These are phyloP conservation scores for Pinus taeda DNA, from an alignment of 75 land plant species.

Conservation along the genomic window DNA sequence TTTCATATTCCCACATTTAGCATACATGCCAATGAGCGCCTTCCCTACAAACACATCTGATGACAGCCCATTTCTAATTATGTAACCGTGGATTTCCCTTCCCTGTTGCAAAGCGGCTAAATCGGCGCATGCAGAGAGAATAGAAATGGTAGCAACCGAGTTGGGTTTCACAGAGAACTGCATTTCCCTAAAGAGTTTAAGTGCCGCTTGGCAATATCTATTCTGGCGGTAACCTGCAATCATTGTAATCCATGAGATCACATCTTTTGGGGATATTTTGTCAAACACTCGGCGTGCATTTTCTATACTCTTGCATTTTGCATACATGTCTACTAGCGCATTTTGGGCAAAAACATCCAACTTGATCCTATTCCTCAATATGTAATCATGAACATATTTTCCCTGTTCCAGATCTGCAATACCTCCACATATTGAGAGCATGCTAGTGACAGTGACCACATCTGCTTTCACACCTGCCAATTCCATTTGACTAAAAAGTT, in stretches of 20 bases:
- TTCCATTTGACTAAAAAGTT: constrained; percentile 44
- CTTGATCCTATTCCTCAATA: constrained; percentile 18
- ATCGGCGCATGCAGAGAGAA: constrained; percentile 57
- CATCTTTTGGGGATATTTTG: constrained; percentile 17
- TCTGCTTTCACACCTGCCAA: constrained; percentile 26
- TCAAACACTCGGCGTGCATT: constrained; percentile 42
- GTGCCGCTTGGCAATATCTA: constrained; percentile 35
- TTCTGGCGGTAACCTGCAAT: constrained; percentile 32
- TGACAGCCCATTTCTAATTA: constrained; percentile 38
- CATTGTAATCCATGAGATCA: constrained; percentile 54
- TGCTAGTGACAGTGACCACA: constrained; percentile 51
- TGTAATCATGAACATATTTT: constrained; percentile 39
- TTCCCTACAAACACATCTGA: constrained; percentile 46
- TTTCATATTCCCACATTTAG: constrained; percentile 48
- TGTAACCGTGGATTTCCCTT: constrained; percentile 65
- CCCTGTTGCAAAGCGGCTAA: constrained; percentile 61
- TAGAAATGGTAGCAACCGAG: constrained; percentile 30
- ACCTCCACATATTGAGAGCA: constrained; percentile 40
- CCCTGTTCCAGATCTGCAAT: constrained; percentile 35
- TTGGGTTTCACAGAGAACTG: constrained; percentile 42
- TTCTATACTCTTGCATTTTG: constrained; percentile 42
- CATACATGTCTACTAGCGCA: constrained; percentile 64
- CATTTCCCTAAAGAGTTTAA: constrained; percentile 58
- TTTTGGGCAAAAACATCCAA: constrained; percentile 42
- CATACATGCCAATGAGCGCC: constrained; percentile 62